Percentiles rank a stretch among this genome's conserved stretches.
Conservation (phyloP, 768 basidiomycete genomes). For the Tulasnella sp. region DNA sequence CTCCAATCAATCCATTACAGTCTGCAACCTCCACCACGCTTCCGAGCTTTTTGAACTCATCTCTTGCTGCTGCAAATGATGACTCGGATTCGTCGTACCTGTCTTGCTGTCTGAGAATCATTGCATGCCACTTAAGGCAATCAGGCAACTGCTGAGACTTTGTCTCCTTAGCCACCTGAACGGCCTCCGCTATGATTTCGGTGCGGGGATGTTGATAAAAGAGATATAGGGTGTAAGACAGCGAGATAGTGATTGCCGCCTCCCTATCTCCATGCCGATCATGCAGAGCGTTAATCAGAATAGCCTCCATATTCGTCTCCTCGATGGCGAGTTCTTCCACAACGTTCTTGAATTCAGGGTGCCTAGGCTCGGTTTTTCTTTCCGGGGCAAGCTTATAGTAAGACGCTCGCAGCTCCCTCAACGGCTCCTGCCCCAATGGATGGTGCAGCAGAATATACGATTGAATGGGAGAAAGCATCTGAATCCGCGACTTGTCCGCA, state of each 20-base stretch:
- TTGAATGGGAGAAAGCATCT: not conserved
- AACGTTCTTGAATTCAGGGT: not conserved
- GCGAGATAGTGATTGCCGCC: too few relatives aligned
- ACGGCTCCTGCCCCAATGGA: not conserved
- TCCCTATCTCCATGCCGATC: too few relatives aligned
- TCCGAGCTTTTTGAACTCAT: not conserved
- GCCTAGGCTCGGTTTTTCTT: not conserved
- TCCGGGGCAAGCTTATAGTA: not conserved
- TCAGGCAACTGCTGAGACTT: too few relatives aligned
- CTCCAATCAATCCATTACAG: not conserved
- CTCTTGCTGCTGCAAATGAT: not conserved
- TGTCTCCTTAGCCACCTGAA: too few relatives aligned
- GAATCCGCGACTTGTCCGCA: not conserved
- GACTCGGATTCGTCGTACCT: not conserved
- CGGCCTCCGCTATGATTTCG: too few relatives aligned
- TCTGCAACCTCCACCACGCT: not conserved
- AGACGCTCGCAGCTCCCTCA: not conserved
- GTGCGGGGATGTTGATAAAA: too few relatives aligned
- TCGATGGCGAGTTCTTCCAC: not conserved
- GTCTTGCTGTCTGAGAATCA: too few relatives aligned
- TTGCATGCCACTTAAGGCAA: too few relatives aligned
- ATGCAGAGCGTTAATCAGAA: too few relatives aligned
- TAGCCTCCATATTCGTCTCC: slow-evolving; percentile 2
- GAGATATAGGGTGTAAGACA: too few relatives aligned
- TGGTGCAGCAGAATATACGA: not conserved